phyloP scores from a whole-genome alignment of 345 rosid genomes.

The Syzygium oleosum region DNA sequence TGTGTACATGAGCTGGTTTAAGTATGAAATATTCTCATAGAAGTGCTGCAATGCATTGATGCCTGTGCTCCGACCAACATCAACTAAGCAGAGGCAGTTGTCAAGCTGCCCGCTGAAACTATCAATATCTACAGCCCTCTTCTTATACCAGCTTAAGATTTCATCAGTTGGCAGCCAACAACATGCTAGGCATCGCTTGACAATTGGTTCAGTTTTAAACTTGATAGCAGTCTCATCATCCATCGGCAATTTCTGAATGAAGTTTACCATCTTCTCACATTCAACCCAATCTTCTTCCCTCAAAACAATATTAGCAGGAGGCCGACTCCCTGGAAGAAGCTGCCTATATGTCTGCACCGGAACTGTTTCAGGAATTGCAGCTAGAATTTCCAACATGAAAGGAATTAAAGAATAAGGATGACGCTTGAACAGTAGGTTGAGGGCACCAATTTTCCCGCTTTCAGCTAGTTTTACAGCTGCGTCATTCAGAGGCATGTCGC shows the following conservation, averaged over 20 bases:
- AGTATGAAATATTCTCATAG: constrained; percentile 61
- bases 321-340: constrained; percentile 86
- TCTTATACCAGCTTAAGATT: constrained; percentile 70
- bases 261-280: constrained; percentile 65
- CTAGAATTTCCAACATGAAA: constrained; percentile 53
- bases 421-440: constrained; percentile 86
- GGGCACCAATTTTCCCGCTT: constrained; percentile 91
- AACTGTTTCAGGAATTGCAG: constrained; percentile 88
- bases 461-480: constrained; percentile 76
- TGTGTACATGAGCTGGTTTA: constrained; percentile 68
- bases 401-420: constrained; percentile 81
- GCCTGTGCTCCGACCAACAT: constrained; percentile 69
- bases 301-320: constrained; percentile 50
- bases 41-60: constrained; percentile 59
- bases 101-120: constrained; percentile 83
- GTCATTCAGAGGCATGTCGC: constrained; percentile 52
- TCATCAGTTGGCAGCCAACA: constrained; percentile 73
- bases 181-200: constrained; percentile 43
- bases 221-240: constrained; percentile 30
- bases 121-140: constrained; percentile 85
- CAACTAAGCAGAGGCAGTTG: constrained; percentile 70
- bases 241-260: constrained; percentile 47
- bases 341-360: constrained; percentile 81
- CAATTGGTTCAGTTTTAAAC: constrained; percentile 70
- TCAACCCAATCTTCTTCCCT: constrained; percentile 99